Conservation (phyloP, 768 basidiomycete genomes). For the Guyanaporus albipodus region DNA sequence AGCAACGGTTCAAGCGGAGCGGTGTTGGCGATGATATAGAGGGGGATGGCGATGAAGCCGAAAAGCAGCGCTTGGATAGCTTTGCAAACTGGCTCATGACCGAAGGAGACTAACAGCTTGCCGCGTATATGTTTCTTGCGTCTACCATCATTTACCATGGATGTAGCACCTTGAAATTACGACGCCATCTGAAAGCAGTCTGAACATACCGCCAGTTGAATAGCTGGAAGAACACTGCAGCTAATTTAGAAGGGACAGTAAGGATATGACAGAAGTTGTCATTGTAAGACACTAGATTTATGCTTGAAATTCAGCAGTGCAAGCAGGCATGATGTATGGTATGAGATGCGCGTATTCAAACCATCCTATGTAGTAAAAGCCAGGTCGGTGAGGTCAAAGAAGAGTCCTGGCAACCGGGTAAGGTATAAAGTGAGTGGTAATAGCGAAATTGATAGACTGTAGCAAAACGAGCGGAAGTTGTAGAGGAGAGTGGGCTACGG, state of each 20-base stretch:
- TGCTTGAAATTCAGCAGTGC: no score
- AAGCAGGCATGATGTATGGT: no score
- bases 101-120: conserved; percentile 56
- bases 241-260: no score
- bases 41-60: conserved; percentile 65
- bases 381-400: not conserved
- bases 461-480: conserved; percentile 18
- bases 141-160: not conserved
- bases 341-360: not conserved
- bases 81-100: conserved; percentile 86
- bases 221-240: no score
- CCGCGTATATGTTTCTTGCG: conserved; percentile 3
- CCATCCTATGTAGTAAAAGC: not conserved
- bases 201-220: no score
- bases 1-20: conserved; percentile 75
- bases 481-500: not conserved
- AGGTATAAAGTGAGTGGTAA: conserved; percentile 9
- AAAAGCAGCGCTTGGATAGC: conserved; percentile 81
- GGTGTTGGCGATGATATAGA: conserved; percentile 62
- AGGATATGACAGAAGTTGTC: no score
- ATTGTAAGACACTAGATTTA: no score
- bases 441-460: not conserved
- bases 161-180: not conserved
- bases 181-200: no score
- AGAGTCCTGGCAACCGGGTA: not conserved